Conservation (phyloP, 1,284 basidiomycete species). For the Microbotryum scabiosae region DNA sequence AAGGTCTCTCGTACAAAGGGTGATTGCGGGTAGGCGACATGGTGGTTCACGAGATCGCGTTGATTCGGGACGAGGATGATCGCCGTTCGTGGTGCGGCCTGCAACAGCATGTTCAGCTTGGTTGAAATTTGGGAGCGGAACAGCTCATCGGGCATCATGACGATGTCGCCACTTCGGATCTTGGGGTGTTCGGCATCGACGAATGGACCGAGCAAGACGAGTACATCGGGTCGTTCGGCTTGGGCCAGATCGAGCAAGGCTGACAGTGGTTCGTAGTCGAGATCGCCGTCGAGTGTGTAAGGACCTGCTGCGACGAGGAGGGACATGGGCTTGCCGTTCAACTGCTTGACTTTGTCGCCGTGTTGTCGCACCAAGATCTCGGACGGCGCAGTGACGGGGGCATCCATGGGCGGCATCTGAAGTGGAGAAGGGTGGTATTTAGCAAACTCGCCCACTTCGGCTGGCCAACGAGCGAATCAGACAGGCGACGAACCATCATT, state of each 20-base stretch:
- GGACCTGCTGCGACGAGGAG: conserved; percentile 70
- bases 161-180: conserved; percentile 62
- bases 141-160: conserved; percentile 56
- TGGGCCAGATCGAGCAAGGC: conserved; percentile 53
- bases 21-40: conserved; percentile 80
- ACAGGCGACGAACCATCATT: conserved; percentile 52
- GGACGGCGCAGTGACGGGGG: conserved; percentile 36
- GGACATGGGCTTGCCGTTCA: conserved; percentile 48
- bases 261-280: conserved; percentile 63
- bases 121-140: conserved; percentile 61
- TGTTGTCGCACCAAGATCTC: conserved; percentile 39
- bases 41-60: conserved; percentile 67
- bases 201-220: conserved; percentile 82
- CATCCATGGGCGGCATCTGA: conserved; percentile 42
- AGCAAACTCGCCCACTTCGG: background rate
- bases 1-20: conserved; percentile 45
- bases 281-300: conserved; percentile 66
- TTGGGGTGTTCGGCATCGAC: conserved; percentile 65
- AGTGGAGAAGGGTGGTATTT: background rate
- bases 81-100: conserved; percentile 56
- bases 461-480: background rate
- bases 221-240: conserved; percentile 59
- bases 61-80: conserved; percentile 73
- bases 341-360: conserved; percentile 34
- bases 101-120: conserved; percentile 54